These are phyloP conservation scores for Ophiocordyceps sinensis DNA, from an alignment of 2,329 filamentous ascomycete species.

Conservation along the genomic window DNA sequence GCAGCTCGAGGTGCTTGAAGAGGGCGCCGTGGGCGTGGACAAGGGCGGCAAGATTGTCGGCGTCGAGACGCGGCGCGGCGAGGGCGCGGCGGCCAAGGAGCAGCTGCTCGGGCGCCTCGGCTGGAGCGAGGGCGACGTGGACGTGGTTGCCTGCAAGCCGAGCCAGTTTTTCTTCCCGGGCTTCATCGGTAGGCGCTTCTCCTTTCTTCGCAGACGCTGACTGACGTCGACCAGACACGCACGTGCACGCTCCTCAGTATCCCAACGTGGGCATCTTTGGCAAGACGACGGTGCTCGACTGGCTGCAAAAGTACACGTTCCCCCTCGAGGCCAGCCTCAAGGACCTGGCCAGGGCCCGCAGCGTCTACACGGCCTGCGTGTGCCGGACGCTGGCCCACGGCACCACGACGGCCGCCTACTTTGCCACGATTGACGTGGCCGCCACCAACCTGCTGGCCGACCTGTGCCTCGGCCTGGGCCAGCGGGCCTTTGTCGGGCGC, in stretches of 20 bases:
- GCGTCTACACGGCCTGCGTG: constrained; percentile 66
- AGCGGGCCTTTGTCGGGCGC: constrained; percentile 80
- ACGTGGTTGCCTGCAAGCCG: constrained; percentile 20
- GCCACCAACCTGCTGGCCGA: constrained; percentile 86
- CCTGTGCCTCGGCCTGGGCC: constrained; percentile 64
- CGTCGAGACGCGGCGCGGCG: constrained; percentile 23
- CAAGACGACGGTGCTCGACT: constrained; percentile 81
- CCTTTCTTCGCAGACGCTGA: background rate
- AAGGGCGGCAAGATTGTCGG: constrained; percentile 33
- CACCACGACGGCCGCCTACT: constrained; percentile 91
- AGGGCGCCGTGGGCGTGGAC: constrained; percentile 37
- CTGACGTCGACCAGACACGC: constrained; percentile 68
- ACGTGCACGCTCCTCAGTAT: constrained; percentile 90
- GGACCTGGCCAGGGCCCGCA: constrained; percentile 44
- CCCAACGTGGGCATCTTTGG: constrained; percentile 91
- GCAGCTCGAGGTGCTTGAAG: constrained; percentile 35
- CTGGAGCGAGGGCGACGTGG: constrained; percentile 26
- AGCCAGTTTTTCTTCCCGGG: constrained; percentile 72
- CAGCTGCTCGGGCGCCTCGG: constrained; percentile 25
- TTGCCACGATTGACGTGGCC: constrained; percentile 72
- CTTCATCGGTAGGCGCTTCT: constrained; percentile 48
- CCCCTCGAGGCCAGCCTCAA: constrained; percentile 71
- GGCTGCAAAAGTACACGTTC: constrained; percentile 91
- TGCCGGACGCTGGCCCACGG: constrained; percentile 72
- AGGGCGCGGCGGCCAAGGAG: constrained; percentile 14